These are phyloP conservation scores for Ogataea hybrid DNA, from an alignment of 1,139 yeast genomes.

Conservation along the genomic window DNA sequence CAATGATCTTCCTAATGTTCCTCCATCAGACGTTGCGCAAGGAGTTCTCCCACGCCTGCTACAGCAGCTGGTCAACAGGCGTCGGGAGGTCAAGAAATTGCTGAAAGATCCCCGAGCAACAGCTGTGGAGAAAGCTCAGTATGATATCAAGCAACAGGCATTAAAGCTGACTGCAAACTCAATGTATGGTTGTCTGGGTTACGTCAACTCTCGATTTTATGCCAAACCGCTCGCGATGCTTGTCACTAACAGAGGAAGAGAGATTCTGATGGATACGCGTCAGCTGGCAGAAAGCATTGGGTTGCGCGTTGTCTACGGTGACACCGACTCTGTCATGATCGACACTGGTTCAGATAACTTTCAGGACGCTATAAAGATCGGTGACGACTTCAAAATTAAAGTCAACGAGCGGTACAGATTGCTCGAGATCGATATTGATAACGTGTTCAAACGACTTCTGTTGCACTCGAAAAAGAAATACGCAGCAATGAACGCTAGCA, in stretches of 20 bases:
- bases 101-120: conserved; percentile 73
- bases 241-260: conserved; percentile 94
- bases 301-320: conserved; percentile 92
- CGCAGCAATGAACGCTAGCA: conserved; percentile 72
- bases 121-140: conserved; percentile 66
- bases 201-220: conserved; percentile 85
- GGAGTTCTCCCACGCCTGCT: conserved; percentile 89
- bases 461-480: conserved; percentile 97
- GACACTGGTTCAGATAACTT: conserved; percentile 77
- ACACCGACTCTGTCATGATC: conserved; percentile 98
- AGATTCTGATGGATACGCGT: conserved; percentile 89
- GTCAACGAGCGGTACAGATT: conserved; percentile 88
- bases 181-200: conserved; percentile 99
- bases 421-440: conserved; percentile 93
- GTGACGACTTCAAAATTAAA: conserved; percentile 75
- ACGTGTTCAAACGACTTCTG: conserved; percentile 80
- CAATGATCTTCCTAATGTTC: conserved; percentile 70
- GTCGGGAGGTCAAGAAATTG: conserved; percentile 87
- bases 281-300: conserved; percentile 86
- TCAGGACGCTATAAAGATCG: conserved; percentile 76
- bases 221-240: conserved; percentile 96
- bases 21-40: conserved; percentile 53
- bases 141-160: conserved; percentile 95
- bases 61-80: conserved; percentile 84
- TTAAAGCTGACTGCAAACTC: conserved; percentile 96